Percentiles rank a stretch among this genome's conserved stretches.
Evolutionary conservation across 2,329 filamentous ascomycete species (phyloP).

Genomic region (Acrocalymma vagum): DNA sequence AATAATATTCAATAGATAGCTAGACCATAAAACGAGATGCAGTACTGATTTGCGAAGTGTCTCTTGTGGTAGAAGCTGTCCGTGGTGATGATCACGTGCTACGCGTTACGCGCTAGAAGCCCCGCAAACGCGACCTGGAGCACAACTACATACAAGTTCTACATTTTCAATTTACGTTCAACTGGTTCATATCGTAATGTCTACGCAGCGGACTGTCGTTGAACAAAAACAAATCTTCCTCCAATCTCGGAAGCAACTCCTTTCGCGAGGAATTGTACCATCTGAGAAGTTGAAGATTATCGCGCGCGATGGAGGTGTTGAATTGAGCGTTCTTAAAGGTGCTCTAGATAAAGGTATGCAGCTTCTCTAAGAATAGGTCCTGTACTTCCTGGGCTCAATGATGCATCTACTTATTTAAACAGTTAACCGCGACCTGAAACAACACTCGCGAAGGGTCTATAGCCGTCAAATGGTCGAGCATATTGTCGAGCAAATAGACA

Average conservation of each 20-base stretch:
- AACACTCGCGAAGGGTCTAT: constrained; percentile 73
- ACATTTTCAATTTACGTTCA: too few species aligned
- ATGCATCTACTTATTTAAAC: constrained; percentile 8
- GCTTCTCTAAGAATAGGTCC: background rate
- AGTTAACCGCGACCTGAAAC: constrained; percentile 70
- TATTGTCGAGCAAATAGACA: constrained; percentile 76
- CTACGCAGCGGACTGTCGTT: constrained; percentile 54
- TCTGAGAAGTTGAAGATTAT: constrained; percentile 65
- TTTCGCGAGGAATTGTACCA: constrained; percentile 67
- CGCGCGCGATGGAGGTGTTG: constrained; percentile 53
- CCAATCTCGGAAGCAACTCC: constrained; percentile 67
- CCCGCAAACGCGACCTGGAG: too few species aligned
- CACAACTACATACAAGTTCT: too few species aligned
- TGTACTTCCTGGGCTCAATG: too few species aligned
- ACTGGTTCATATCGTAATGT: constrained; percentile 17
- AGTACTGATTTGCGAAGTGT: too few species aligned
- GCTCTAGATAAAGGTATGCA: constrained; percentile 59
- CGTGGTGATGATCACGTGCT: too few species aligned
- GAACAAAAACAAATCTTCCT: constrained; percentile 73
- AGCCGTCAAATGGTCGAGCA: constrained; percentile 74
- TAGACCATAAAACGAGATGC: too few species aligned
- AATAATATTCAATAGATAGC: too few species aligned
- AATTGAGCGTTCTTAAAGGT: constrained; percentile 59
- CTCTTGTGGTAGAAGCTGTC: too few species aligned
- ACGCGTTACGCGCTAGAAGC: too few species aligned